Evolutionary conservation across 2,329 filamentous ascomycete species (phyloP).

Genomic region (Colletotrichum neosansevieriae): DNA sequence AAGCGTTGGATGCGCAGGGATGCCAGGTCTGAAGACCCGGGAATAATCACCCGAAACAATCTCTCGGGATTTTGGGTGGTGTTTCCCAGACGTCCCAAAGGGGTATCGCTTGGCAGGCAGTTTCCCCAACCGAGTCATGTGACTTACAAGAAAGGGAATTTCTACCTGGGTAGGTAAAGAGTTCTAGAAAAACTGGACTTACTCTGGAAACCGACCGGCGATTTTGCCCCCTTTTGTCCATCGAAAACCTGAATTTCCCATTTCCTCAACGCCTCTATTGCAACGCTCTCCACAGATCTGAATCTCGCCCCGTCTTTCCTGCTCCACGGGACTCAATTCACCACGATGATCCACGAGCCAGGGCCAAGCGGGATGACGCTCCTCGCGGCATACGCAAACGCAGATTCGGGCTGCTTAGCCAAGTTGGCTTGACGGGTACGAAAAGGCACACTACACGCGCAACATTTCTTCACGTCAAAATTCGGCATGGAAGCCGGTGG

Average conservation of each 20-base stretch:
- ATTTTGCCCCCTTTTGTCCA: conserved; percentile 9
- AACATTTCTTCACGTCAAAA: background rate
- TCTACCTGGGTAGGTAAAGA: too few species aligned
- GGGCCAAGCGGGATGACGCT: conserved; percentile 1
- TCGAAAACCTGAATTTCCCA: conserved; percentile 37
- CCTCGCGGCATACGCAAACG: conserved; percentile 22
- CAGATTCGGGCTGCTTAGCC: conserved; percentile 32
- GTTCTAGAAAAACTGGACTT: background rate
- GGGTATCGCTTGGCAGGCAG: background rate
- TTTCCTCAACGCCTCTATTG: conserved; percentile 9
- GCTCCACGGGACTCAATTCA: conserved; percentile 32
- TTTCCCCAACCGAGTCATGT: background rate
- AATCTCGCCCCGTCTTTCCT: conserved; percentile 36
- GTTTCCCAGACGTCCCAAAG: background rate
- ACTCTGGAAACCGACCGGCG: background rate
- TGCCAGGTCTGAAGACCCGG: background rate
- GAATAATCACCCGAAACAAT: background rate
- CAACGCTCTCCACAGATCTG: conserved; percentile 40
- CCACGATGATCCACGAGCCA: conserved; percentile 23
- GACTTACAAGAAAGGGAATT: background rate
- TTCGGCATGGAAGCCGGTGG: background rate
- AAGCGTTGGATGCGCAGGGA: conserved; percentile 28
- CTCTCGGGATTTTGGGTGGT: background rate
- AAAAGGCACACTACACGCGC: background rate
- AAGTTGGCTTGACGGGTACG: conserved; percentile 21